These are phyloP conservation scores for Trematosphaeria pertusa DNA, from an alignment of 2,329 filamentous ascomycete species.

Conservation along the genomic window DNA sequence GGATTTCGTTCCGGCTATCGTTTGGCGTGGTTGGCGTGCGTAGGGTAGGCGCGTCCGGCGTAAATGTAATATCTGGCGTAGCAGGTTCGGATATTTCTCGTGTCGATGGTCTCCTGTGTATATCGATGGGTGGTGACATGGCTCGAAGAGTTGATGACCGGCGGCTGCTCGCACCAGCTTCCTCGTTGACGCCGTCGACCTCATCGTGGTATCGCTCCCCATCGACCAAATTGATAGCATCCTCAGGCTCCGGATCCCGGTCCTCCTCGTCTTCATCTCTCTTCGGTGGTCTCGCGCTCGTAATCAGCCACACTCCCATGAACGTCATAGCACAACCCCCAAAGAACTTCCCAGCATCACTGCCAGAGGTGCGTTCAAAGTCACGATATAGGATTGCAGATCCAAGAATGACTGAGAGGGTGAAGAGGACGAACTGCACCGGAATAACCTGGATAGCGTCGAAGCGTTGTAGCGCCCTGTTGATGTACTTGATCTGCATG, in stretches of 20 bases:
- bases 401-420: constrained; percentile 91
- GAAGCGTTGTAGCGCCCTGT: constrained; percentile 87
- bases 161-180: constrained; percentile 16
- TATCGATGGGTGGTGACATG: constrained; percentile 29
- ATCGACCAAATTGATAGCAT: constrained; percentile 51
- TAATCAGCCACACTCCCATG: constrained; percentile 96
- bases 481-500: constrained; percentile 97
- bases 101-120: constrained; percentile 20
- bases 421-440: constrained; percentile 97
- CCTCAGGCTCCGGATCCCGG: constrained; percentile 47
- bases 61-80: constrained; percentile 35
- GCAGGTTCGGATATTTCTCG: constrained; percentile 21
- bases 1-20: too few relatives aligned
- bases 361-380: constrained; percentile 80
- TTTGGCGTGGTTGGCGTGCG: constrained; percentile 16
- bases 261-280: constrained; percentile 66
- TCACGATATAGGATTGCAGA: constrained; percentile 94
- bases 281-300: constrained; percentile 73
- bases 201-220: constrained; percentile 48
- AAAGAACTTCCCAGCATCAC: constrained; percentile 82
- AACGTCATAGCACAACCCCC: constrained; percentile 93
- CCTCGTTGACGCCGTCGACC: constrained; percentile 18
- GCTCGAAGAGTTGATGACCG: constrained; percentile 35
- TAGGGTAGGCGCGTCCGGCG: constrained; percentile 16
- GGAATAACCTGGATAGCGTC: constrained; percentile 98